A percentile compares a stretch with the other conserved stretches of the same genome.
Conservation (phyloP, 1,284 basidiomycete species). For the Rhodotorula sp. region DNA sequence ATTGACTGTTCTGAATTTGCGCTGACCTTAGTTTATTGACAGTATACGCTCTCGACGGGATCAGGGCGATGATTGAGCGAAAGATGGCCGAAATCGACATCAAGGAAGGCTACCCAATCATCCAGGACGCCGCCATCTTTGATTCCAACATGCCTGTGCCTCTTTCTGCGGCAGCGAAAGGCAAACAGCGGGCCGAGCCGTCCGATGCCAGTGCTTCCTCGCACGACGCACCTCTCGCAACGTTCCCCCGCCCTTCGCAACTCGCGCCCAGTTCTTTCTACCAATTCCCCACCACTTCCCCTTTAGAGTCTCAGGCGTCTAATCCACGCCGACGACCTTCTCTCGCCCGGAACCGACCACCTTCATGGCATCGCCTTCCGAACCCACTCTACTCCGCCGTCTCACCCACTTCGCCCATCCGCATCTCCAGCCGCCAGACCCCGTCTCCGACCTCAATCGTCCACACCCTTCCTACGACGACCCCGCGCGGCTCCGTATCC, state of each 20-base stretch:
- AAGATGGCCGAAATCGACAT: slow-evolving; percentile 36
- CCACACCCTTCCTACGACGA: slow-evolving; percentile 11
- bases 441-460: slow-evolving; percentile 5
- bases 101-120: slow-evolving; percentile 28
- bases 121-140: slow-evolving; percentile 9
- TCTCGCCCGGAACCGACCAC: not conserved
- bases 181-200: slow-evolving; percentile 4
- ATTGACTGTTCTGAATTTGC: too few species aligned
- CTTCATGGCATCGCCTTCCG: not conserved
- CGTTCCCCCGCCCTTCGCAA: not conserved
- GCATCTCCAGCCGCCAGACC: not conserved
- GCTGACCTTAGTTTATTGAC: not conserved
- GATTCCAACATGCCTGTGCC: not conserved
- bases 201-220: not conserved
- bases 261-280: not conserved
- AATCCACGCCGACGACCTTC: not conserved
- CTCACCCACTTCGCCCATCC: slow-evolving; percentile 4
- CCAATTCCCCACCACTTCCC: slow-evolving; percentile 3
- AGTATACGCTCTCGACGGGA: slow-evolving; percentile 45
- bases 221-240: not conserved
- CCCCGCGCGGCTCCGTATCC: slow-evolving; percentile 5
- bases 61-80: slow-evolving; percentile 44
- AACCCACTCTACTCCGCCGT: too few species aligned
- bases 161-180: slow-evolving; percentile 3
- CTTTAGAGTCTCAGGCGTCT: not conserved